phyloP scores from a whole-genome alignment of 768 basidiomycete genomes.

The Mycena leptocephala region DNA sequence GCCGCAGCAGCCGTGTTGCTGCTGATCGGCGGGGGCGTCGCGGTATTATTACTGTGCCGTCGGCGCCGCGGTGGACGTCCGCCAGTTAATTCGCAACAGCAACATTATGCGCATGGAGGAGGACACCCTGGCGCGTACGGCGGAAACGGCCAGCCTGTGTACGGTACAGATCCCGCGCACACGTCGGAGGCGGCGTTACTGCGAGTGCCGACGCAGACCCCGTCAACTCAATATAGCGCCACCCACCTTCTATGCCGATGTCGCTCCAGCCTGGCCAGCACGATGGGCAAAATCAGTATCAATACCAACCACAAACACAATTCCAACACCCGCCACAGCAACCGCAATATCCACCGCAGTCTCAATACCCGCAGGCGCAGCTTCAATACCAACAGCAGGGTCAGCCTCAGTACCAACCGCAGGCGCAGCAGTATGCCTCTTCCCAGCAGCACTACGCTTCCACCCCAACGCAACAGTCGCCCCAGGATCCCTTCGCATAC shows the following conservation, averaged over 20 bases:
- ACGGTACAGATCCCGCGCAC: background rate
- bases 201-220: background rate
- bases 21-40: background rate
- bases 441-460: too few species aligned
- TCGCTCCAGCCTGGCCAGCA: background rate
- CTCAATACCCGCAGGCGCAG: background rate
- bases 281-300: background rate
- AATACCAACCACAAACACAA: background rate
- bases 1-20: constrained; percentile 8
- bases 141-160: background rate
- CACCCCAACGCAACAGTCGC: too few species aligned
- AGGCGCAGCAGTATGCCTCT: too few species aligned
- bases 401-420: too few species aligned
- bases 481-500: too few species aligned
- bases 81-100: too few species aligned
- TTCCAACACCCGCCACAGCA: background rate
- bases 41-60: background rate
- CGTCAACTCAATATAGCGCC: background rate
- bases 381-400: background rate
- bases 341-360: background rate
- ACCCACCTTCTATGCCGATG: background rate
- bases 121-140: background rate
- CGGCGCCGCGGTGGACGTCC: background rate
- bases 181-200: constrained; percentile 4
- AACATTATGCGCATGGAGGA: background rate